Evolutionary conservation across 2,329 filamentous ascomycete species (phyloP).

Genomic region (Phialemonium atrogriseum): DNA sequence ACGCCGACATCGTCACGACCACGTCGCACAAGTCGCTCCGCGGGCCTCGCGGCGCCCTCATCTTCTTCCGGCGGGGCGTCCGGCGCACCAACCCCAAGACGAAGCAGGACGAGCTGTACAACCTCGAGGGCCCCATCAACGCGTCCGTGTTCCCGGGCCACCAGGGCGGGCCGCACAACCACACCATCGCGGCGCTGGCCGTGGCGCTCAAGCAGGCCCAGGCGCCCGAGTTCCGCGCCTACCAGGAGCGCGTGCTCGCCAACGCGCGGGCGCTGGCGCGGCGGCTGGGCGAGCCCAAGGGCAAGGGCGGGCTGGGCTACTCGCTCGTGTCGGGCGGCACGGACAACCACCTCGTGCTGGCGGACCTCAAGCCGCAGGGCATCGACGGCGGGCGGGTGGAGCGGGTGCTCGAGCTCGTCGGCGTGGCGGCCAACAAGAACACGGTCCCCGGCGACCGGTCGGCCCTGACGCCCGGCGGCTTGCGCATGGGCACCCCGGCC

Average conservation of each 20-base stretch:
- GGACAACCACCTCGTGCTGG: slow-evolving; percentile 91
- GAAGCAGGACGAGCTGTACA: slow-evolving; percentile 77
- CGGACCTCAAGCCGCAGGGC: slow-evolving; percentile 81
- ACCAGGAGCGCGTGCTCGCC: slow-evolving; percentile 81
- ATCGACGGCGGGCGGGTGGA: slow-evolving; percentile 89
- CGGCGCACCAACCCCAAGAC: slow-evolving; percentile 76
- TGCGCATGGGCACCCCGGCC: slow-evolving; percentile 90
- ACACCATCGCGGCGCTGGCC: slow-evolving; percentile 92
- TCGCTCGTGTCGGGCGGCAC: slow-evolving; percentile 89
- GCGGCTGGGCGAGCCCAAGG: slow-evolving; percentile 57
- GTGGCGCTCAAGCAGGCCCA: slow-evolving; percentile 94
- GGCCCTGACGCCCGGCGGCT: slow-evolving; percentile 83
- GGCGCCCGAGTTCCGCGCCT: slow-evolving; percentile 80
- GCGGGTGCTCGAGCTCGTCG: slow-evolving; percentile 81
- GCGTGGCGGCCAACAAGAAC: slow-evolving; percentile 99
- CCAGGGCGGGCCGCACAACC: slow-evolving; percentile 96
- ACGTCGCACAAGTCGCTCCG: slow-evolving; percentile 97
- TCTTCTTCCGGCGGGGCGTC: slow-evolving; percentile 95
- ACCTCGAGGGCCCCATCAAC: slow-evolving; percentile 91
- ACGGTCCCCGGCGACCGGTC: slow-evolving; percentile 94
- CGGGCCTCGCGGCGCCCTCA: slow-evolving; percentile 91
- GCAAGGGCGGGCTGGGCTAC: slow-evolving; percentile 73
- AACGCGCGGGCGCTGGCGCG: slow-evolving; percentile 84
- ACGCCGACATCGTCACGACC: slow-evolving; percentile 92
- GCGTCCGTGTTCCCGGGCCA: slow-evolving; percentile 95